A percentile compares a stretch with the other conserved stretches of the same genome.
Evolutionary conservation across 225 moss, liverwort and hornwort genomes (phyloP).

Genomic region (Rhytidiadelphus loreus): DNA sequence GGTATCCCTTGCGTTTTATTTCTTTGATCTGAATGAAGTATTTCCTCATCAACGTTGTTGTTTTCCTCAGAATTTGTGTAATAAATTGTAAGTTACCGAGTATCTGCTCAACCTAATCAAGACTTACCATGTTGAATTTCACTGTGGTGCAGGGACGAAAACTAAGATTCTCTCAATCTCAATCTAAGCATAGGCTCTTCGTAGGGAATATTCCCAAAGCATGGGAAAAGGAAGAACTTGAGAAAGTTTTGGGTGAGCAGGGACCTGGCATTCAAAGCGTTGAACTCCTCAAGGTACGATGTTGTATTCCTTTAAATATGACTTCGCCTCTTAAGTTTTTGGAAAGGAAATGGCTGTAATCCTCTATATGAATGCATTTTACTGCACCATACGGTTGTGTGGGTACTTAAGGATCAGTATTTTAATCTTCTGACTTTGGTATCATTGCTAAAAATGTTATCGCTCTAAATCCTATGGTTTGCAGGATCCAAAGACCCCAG

Average conservation of each 20-base stretch:
- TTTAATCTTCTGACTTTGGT: background rate
- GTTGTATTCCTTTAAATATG: background rate
- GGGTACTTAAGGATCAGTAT: background rate
- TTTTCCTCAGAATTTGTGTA: background rate
- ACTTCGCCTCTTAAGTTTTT: background rate
- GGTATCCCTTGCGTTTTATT: slow-evolving; percentile 20
- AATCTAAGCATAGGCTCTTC: slow-evolving; percentile 96
- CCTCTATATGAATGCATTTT: background rate
- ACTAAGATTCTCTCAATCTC: slow-evolving; percentile 93
- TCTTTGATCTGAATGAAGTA: background rate
- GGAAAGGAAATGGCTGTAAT: background rate
- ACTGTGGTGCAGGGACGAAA: slow-evolving; percentile 67
- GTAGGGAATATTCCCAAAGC: slow-evolving; percentile 97
- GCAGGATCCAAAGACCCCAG: slow-evolving; percentile 96
- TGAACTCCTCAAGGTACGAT: slow-evolving; percentile 79
- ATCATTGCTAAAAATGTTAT: background rate
- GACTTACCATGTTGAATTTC: background rate
- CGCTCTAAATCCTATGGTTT: background rate
- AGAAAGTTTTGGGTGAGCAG: slow-evolving; percentile 88
- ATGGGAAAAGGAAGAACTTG: slow-evolving; percentile 98
- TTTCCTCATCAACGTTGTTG: background rate
- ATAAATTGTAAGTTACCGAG: background rate
- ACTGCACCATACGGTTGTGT: background rate
- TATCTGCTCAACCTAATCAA: background rate
- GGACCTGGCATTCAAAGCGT: slow-evolving; percentile 99